Evolutionary conservation across 2,329 filamentous ascomycete species (phyloP).

Genomic region (Fulvia fulva): DNA sequence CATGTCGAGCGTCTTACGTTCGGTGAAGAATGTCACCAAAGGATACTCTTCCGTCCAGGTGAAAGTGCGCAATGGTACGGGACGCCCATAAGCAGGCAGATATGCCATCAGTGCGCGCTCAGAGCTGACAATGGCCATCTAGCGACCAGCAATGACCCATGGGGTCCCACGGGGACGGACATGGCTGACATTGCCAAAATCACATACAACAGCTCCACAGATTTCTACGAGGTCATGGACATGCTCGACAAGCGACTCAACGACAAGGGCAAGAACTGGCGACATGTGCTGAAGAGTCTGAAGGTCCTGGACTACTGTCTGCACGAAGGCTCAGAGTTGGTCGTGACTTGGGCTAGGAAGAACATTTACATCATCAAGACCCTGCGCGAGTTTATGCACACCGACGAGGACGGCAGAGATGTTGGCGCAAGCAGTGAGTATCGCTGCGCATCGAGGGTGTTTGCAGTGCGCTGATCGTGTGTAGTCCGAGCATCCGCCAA

Average conservation of each 20-base stretch:
- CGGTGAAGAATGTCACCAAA: constrained; percentile 99
- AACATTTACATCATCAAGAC: constrained; percentile 99
- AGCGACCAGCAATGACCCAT: constrained; percentile 98
- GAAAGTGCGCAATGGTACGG: constrained; percentile 93
- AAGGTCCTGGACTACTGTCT: constrained; percentile 98
- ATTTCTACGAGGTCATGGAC: constrained; percentile 99
- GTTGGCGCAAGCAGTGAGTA: constrained; percentile 92
- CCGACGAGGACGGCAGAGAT: constrained; percentile 91
- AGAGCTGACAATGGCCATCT: constrained; percentile 22
- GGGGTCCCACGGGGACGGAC: constrained; percentile 95
- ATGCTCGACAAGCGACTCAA: constrained; percentile 99
- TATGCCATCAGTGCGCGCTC: constrained; percentile 27
- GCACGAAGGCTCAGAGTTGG: constrained; percentile 92
- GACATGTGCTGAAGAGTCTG: constrained; percentile 93
- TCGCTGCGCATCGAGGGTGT: no score
- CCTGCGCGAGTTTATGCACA: constrained; percentile 90
- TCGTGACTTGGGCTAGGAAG: constrained; percentile 96
- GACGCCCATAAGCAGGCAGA: neutral
- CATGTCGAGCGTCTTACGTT: constrained; percentile 98
- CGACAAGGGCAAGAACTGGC: constrained; percentile 99
- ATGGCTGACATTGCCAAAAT: constrained; percentile 98
- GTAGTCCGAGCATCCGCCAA: constrained; percentile 92
- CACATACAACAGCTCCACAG: constrained; percentile 93
- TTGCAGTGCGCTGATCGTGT: constrained; percentile 30
- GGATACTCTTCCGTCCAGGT: constrained; percentile 95